Evolutionary conservation across 305 asterid species (phyloP).

Genomic region (Solanum hybrid): DNA sequence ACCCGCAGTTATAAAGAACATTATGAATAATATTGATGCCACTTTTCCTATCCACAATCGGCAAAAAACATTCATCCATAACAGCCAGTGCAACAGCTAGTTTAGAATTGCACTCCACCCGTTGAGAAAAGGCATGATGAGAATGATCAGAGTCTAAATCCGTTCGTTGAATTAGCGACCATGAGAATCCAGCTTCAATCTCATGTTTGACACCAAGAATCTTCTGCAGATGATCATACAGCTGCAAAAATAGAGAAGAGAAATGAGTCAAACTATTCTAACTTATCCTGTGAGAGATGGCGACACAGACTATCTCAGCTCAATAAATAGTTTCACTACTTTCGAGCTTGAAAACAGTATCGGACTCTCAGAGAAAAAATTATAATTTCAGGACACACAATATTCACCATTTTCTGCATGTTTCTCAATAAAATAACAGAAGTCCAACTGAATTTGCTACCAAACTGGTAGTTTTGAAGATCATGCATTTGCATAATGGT

Average conservation of each 20-base stretch:
- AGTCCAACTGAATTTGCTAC: background rate
- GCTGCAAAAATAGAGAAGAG: constrained; percentile 28
- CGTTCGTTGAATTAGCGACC: constrained; percentile 54
- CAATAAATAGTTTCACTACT: background rate
- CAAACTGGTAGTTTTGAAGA: constrained; percentile 1
- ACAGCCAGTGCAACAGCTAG: constrained; percentile 65
- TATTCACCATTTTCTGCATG: background rate
- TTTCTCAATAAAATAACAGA: background rate
- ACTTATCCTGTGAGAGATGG: background rate
- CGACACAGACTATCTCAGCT: background rate
- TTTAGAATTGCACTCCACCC: constrained; percentile 76
- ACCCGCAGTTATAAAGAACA: constrained; percentile 87
- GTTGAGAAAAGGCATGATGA: constrained; percentile 34
- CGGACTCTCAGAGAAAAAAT: background rate
- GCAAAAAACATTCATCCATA: constrained; percentile 76
- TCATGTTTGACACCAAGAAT: constrained; percentile 74
- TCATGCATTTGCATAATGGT: background rate
- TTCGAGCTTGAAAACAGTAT: background rate
- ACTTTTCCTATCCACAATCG: constrained; percentile 65
- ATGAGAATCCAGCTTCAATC: constrained; percentile 36
- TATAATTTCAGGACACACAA: background rate
- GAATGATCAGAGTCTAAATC: constrained; percentile 43
- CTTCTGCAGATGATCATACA: constrained; percentile 69
- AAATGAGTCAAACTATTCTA: background rate
- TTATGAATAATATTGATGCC: constrained; percentile 63